These are phyloP conservation scores for Phytophthora cajani DNA, from an alignment of 352 stramenopile species.

Conservation along the genomic window DNA sequence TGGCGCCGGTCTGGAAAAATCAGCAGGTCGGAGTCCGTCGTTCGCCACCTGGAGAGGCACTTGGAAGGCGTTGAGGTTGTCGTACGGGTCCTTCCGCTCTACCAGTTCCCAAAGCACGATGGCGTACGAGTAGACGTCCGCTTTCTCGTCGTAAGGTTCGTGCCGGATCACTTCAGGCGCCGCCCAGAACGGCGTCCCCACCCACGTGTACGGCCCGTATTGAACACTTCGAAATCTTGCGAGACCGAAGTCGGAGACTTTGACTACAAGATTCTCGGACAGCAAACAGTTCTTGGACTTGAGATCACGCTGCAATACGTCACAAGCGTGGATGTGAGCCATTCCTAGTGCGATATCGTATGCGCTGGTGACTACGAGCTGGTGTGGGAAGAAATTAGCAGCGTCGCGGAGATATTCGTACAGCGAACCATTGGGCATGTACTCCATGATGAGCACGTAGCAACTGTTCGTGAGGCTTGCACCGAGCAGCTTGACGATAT, in stretches of 20 bases:
- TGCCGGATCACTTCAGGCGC: slow-evolving; percentile 81
- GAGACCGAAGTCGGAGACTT: slow-evolving; percentile 81
- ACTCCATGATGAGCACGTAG: slow-evolving; percentile 88
- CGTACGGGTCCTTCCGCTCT: slow-evolving; percentile 76
- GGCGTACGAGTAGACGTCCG: slow-evolving; percentile 78
- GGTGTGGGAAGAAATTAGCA: slow-evolving; percentile 74
- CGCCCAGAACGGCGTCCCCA: slow-evolving; percentile 82
- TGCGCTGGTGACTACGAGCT: slow-evolving; percentile 65
- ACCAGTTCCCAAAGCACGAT: slow-evolving; percentile 83
- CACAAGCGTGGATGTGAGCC: slow-evolving; percentile 60
- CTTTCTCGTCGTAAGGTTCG: slow-evolving; percentile 78
- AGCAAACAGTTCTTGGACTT: slow-evolving; percentile 86
- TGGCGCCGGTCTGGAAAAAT: slow-evolving; percentile 58
- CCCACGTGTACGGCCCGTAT: slow-evolving; percentile 70
- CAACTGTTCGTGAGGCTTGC: slow-evolving; percentile 77
- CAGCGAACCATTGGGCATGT: slow-evolving; percentile 85
- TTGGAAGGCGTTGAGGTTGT: slow-evolving; percentile 78
- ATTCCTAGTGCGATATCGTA: slow-evolving; percentile 76
- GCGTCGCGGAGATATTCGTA: slow-evolving; percentile 83
- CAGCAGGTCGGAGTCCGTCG: slow-evolving; percentile 61
- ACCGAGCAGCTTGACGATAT: slow-evolving; percentile 80
- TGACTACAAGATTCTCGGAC: slow-evolving; percentile 78
- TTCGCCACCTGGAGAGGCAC: slow-evolving; percentile 77
- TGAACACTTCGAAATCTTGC: slow-evolving; percentile 52
- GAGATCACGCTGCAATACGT: slow-evolving; percentile 74